Conservation (phyloP, 2,329 filamentous ascomycete genomes). For the Neoascochyta sp. region DNA sequence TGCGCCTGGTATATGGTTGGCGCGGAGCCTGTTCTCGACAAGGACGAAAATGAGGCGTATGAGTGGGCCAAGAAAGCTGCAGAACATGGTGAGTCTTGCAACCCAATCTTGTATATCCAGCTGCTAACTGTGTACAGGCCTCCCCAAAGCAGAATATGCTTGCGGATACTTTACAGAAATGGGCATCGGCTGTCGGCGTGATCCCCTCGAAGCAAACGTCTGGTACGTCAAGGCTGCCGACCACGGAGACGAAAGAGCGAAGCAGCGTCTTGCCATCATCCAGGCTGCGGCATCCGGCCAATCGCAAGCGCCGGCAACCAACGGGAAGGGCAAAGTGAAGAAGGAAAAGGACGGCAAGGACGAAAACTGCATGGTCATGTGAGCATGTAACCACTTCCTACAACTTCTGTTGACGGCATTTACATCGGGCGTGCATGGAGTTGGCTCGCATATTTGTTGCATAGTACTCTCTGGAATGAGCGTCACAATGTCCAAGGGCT, state of each 20-base stretch:
- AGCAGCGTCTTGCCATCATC: constrained; percentile 81
- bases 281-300: constrained; percentile 69
- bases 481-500: constrained; percentile 9
- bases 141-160: constrained; percentile 77
- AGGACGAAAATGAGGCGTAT: constrained; percentile 93
- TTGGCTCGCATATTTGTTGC: constrained; percentile 17
- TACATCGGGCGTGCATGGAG: constrained; percentile 11
- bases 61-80: constrained; percentile 91
- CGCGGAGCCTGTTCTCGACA: constrained; percentile 84
- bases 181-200: constrained; percentile 91
- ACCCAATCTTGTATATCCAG: background rate
- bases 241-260: constrained; percentile 83
- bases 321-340: constrained; percentile 31
- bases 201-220: constrained; percentile 94
- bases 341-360: constrained; percentile 32
- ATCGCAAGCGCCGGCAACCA: constrained; percentile 12
- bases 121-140: constrained; percentile 49
- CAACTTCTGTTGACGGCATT: constrained; percentile 7
- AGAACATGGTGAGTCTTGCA: constrained; percentile 65
- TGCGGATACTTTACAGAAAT: constrained; percentile 97
- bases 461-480: constrained; percentile 15
- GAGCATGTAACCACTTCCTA: no score
- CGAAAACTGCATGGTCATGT: constrained; percentile 41
- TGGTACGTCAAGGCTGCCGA: constrained; percentile 98
- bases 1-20: constrained; percentile 99